phyloP scores from a whole-genome alignment of 495 filamentous ascomycete species.

The Coniosporium apollinis region DNA sequence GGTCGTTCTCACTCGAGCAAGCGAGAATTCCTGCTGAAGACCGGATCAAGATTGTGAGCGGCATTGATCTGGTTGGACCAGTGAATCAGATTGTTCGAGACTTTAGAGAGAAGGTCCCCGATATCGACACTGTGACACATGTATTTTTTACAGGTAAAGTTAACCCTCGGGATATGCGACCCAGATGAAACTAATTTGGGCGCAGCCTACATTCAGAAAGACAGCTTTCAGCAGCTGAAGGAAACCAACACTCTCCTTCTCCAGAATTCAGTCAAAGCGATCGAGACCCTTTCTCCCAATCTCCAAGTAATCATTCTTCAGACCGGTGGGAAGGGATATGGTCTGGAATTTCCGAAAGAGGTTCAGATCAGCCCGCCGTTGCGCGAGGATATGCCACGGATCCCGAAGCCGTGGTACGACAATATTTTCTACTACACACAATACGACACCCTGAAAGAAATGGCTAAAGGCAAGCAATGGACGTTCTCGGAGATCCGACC shows the following conservation, averaged over 20 bases:
- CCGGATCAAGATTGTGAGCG: slow-evolving; percentile 10
- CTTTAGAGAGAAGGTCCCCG: slow-evolving; percentile 5
- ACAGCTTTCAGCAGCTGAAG: slow-evolving; percentile 14
- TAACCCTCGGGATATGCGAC: not conserved
- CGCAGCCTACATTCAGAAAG: slow-evolving; percentile 13
- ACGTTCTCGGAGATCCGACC: slow-evolving; percentile 29
- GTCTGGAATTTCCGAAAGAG: slow-evolving; percentile 22
- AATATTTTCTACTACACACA: slow-evolving; percentile 34
- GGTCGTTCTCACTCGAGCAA: slow-evolving; percentile 5
- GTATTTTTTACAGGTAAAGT: slow-evolving; percentile 7
- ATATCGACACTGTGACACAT: slow-evolving; percentile 11
- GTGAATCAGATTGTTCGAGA: slow-evolving; percentile 2
- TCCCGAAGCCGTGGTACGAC: slow-evolving; percentile 26
- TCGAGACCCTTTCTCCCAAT: slow-evolving; percentile 19
- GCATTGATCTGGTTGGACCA: slow-evolving; percentile 9
- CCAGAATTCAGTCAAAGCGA: slow-evolving; percentile 16
- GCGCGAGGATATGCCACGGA: slow-evolving; percentile 25
- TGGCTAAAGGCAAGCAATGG: slow-evolving; percentile 26
- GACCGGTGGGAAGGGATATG: slow-evolving; percentile 30
- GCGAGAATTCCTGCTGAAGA: slow-evolving; percentile 6
- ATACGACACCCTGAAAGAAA: slow-evolving; percentile 23
- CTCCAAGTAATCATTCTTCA: slow-evolving; percentile 26
- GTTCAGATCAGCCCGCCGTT: slow-evolving; percentile 20
- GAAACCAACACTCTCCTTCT: slow-evolving; percentile 17
- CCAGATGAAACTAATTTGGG: not conserved